Percentiles rank a stretch among this genome's conserved stretches.
phyloP scores from a whole-genome alignment of 345 rosid genomes.

The Lepidium aucheri region DNA sequence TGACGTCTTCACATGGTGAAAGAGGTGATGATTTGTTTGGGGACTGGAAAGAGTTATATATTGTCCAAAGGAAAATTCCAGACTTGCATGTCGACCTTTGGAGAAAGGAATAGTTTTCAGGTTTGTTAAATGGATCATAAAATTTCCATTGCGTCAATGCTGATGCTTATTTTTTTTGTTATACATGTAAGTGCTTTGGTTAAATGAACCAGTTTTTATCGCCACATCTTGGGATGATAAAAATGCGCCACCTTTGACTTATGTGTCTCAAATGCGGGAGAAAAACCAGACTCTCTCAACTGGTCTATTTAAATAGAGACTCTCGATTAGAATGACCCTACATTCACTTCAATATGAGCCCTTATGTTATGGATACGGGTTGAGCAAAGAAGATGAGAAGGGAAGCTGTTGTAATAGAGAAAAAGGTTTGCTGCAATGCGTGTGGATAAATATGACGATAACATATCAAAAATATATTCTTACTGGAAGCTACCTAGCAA shows the following conservation, averaged over 20 bases:
- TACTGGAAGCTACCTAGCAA: too few species aligned
- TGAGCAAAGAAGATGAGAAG: too few species aligned
- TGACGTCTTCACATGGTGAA: slow-evolving; percentile 47
- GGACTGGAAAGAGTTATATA: slow-evolving; percentile 77
- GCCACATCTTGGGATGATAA: slow-evolving; percentile 62
- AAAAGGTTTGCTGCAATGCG: too few species aligned
- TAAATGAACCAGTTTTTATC: neutral
- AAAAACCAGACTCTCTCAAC: slow-evolving; percentile 79
- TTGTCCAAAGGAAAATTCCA: slow-evolving; percentile 85
- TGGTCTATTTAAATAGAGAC: too few species aligned
- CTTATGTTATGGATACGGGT: too few species aligned
- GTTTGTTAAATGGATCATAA: neutral
- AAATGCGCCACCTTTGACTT: slow-evolving; percentile 93
- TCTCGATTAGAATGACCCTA: too few species aligned
- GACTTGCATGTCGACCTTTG: slow-evolving; percentile 98
- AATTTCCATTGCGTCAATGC: neutral
- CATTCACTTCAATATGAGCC: too few species aligned
- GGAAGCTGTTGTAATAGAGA: too few species aligned
- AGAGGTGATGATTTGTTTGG: slow-evolving; percentile 74
- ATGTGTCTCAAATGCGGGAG: slow-evolving; percentile 92
- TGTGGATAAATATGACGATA: too few species aligned
- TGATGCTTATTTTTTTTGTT: neutral
- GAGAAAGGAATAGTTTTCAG: slow-evolving; percentile 54
- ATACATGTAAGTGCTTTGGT: too few species aligned
- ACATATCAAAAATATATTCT: too few species aligned